Conservation (phyloP, 129 eudicot species). For the Chrysanthemum makinoi region DNA sequence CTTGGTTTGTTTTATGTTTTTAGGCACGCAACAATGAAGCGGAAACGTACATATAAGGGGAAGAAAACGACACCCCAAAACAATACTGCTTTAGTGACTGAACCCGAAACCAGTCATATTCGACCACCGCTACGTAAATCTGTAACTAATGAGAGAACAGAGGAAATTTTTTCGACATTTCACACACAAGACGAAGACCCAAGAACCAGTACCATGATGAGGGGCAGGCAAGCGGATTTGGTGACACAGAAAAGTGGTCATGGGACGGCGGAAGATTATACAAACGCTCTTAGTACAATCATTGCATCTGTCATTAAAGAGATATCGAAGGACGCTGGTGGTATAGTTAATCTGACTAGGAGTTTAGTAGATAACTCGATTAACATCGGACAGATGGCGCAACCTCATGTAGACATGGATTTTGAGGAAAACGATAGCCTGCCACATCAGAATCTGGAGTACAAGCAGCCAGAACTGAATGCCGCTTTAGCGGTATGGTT, state of each 20-base stretch:
- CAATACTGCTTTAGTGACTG: conserved; percentile 21
- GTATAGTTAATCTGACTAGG: conserved; percentile 51
- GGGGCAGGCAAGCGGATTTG: not conserved
- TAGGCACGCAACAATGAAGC: conserved; percentile 49
- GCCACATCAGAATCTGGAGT: conserved; percentile 37
- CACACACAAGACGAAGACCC: conserved; percentile 28
- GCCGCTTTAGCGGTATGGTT: conserved; percentile 58
- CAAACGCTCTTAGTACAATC: conserved; percentile 43
- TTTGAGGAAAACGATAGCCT: conserved; percentile 34
- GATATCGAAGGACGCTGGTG: conserved; percentile 39
- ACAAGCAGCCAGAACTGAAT: conserved; percentile 53
- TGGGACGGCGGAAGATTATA: conserved; percentile 28
- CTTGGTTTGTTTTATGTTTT: not conserved
- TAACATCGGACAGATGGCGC: conserved; percentile 31
- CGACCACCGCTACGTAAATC: conserved; percentile 5
- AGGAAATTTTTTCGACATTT: conserved; percentile 13
- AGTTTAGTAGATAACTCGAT: conserved; percentile 46
- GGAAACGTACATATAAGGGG: conserved; percentile 47
- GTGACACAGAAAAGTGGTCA: not conserved
- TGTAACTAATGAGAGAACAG: conserved; percentile 16
- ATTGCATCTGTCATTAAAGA: conserved; percentile 38
- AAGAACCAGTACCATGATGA: conserved; percentile 26
- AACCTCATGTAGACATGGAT: conserved; percentile 33
- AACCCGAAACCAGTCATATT: conserved; percentile 20
- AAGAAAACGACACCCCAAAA: conserved; percentile 27